Conservation (phyloP, 768 basidiomycete genomes). For the Phanerochaete sordida region DNA sequence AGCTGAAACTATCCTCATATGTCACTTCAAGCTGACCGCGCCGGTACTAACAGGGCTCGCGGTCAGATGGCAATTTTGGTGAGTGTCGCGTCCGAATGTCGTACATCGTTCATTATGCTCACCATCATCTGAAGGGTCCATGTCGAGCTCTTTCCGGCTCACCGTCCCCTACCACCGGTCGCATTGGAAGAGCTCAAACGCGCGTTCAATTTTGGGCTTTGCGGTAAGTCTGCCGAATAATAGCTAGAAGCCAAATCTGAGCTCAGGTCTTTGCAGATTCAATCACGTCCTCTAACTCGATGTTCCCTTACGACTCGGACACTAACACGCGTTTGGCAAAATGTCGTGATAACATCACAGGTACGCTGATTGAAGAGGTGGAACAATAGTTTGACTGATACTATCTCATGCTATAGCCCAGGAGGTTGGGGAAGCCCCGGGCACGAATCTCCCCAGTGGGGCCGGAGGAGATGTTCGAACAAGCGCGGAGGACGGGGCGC, state of each 20-base stretch:
- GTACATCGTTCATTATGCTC: not conserved
- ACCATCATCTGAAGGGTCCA: slow-evolving; percentile 14
- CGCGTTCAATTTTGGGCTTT: slow-evolving; percentile 4
- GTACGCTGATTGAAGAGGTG: not conserved
- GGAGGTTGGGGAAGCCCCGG: too few species aligned
- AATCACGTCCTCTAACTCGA: slow-evolving; percentile 1
- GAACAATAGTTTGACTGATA: not conserved
- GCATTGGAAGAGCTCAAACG: slow-evolving; percentile 4
- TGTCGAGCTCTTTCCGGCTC: slow-evolving; percentile 19
- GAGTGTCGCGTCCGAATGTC: not conserved
- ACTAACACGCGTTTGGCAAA: not conserved
- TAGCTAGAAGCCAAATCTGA: not conserved
- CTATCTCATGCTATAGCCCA: too few species aligned
- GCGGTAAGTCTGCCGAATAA: slow-evolving; percentile 6
- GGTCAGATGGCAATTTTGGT: not conserved
- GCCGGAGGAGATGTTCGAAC: too few species aligned
- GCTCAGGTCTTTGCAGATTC: not conserved
- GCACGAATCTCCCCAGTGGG: too few species aligned
- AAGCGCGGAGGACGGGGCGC: too few species aligned
- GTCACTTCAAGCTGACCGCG: too few species aligned
- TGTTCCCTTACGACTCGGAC: slow-evolving; percentile 9
- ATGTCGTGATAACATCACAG: not conserved
- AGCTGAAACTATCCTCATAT: too few species aligned
- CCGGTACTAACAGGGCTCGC: not conserved
- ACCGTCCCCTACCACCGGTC: not conserved